Conservation (phyloP, 2,329 filamentous ascomycete species). For the Aspergillus sp. region DNA sequence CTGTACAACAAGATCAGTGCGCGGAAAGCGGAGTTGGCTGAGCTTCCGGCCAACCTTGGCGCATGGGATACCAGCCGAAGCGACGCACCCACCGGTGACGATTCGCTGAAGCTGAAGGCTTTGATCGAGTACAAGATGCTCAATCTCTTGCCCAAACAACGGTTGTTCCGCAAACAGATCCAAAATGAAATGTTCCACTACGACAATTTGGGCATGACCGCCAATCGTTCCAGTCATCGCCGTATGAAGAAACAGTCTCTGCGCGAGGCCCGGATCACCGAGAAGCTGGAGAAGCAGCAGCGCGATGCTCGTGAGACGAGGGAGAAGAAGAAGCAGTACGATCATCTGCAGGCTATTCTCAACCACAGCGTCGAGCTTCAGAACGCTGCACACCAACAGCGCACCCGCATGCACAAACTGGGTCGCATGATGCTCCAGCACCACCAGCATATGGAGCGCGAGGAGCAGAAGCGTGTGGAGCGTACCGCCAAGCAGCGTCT, state of each 20-base stretch:
- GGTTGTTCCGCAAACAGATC: slow-evolving; percentile 74
- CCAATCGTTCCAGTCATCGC: slow-evolving; percentile 82
- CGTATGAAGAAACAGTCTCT: slow-evolving; percentile 96
- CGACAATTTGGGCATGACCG: slow-evolving; percentile 94
- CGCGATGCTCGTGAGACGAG: slow-evolving; percentile 90
- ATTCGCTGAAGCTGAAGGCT: slow-evolving; percentile 76
- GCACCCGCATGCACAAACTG: slow-evolving; percentile 71
- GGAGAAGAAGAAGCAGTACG: slow-evolving; percentile 94
- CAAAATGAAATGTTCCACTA: slow-evolving; percentile 89
- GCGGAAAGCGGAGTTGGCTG: slow-evolving; percentile 74
- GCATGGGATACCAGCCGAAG: slow-evolving; percentile 71
- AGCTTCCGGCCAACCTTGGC: slow-evolving; percentile 73
- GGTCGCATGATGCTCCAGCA: slow-evolving; percentile 81
- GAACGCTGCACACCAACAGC: slow-evolving; percentile 58
- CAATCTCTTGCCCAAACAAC: slow-evolving; percentile 79
- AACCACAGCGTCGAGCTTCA: slow-evolving; percentile 72
- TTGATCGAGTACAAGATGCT: slow-evolving; percentile 94
- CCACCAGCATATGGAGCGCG: slow-evolving; percentile 95
- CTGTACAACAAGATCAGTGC: slow-evolving; percentile 85
- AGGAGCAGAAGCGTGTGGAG: slow-evolving; percentile 97
- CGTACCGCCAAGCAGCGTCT: slow-evolving; percentile 98
- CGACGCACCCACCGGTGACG: slow-evolving; percentile 63
- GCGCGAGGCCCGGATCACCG: slow-evolving; percentile 89
- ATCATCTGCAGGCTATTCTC: slow-evolving; percentile 81
- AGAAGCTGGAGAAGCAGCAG: slow-evolving; percentile 98